A percentile compares a stretch with the other conserved stretches of the same genome.
phyloP scores from a whole-genome alignment of 2,329 filamentous ascomycete genomes.

The Fusarium papillatum region DNA sequence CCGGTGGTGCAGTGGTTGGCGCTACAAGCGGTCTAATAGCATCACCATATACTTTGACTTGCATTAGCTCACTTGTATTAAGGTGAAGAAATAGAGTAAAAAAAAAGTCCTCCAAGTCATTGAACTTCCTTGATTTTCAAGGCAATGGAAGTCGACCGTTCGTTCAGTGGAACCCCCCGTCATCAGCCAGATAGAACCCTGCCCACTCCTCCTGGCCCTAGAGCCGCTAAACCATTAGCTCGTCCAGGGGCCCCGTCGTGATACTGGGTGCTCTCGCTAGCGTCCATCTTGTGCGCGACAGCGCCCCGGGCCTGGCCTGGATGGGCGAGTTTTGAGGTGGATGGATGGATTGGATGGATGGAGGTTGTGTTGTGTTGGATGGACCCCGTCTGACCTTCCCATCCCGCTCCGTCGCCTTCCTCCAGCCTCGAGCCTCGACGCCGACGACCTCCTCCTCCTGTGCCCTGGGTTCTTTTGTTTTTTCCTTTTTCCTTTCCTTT shows the following conservation, averaged over 20 bases:
- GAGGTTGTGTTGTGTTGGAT: constrained; percentile 31
- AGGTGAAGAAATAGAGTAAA: neutral
- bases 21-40: neutral
- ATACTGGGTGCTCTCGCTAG: constrained; percentile 40
- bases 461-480: constrained; percentile 22
- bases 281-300: constrained; percentile 32
- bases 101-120: constrained; percentile 28
- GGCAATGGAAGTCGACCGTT: constrained; percentile 29
- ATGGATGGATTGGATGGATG: constrained; percentile 4
- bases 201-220: constrained; percentile 42
- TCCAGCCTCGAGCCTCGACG: constrained; percentile 37
- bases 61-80: constrained; percentile 2
- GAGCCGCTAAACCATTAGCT: constrained; percentile 39
- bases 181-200: constrained; percentile 36
- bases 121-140: constrained; percentile 40
- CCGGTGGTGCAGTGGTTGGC: neutral
- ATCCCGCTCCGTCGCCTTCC: constrained; percentile 35
- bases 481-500: constrained; percentile 8
- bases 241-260: constrained; percentile 33
- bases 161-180: constrained; percentile 31
- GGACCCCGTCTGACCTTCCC: constrained; percentile 29
- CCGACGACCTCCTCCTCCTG: constrained; percentile 32
- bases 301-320: constrained; percentile 28
- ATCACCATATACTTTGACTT: neutral
- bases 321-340: constrained; percentile 27